These are phyloP conservation scores for Leccinum longicurvipes DNA, from an alignment of 768 basidiomycete species.

Conservation along the genomic window DNA sequence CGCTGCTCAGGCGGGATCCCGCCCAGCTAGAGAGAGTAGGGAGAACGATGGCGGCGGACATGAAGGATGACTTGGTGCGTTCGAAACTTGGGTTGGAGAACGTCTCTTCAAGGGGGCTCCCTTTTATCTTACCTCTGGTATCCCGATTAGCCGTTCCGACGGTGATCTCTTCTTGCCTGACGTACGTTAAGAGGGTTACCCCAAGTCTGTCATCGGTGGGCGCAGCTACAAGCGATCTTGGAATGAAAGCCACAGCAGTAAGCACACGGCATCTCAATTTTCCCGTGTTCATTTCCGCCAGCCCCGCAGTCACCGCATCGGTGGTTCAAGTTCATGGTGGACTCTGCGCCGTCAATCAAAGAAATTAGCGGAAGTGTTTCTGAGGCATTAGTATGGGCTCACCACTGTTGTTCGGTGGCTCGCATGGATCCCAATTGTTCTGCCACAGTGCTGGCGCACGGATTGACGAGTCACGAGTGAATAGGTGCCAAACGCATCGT, in stretches of 20 bases:
- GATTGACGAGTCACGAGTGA: neutral
- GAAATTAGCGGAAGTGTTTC: neutral
- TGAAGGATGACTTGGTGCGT: neutral
- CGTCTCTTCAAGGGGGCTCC: neutral
- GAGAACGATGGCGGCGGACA: constrained; percentile 33
- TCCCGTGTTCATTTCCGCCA: neutral
- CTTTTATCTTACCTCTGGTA: constrained; percentile 15
- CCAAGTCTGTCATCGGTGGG: neutral
- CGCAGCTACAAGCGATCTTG: neutral
- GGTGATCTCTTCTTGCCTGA: neutral
- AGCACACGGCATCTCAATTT: constrained; percentile 7
- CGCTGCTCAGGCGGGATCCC: constrained; percentile 34
- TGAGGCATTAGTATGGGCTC: neutral
- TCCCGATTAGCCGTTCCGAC: neutral
- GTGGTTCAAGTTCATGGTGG: neutral
- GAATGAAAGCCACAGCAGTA: neutral
- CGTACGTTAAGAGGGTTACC: neutral
- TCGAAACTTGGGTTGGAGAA: neutral
- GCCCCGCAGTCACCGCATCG: neutral
- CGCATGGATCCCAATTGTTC: neutral
- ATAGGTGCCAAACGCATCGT: neutral
- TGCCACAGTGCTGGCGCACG: neutral
- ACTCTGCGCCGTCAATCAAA: neutral
- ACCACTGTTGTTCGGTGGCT: neutral
- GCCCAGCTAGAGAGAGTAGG: constrained; percentile 44